Conservation (phyloP, 345 rosid species). For the Eucalyptus fibrosa region DNA sequence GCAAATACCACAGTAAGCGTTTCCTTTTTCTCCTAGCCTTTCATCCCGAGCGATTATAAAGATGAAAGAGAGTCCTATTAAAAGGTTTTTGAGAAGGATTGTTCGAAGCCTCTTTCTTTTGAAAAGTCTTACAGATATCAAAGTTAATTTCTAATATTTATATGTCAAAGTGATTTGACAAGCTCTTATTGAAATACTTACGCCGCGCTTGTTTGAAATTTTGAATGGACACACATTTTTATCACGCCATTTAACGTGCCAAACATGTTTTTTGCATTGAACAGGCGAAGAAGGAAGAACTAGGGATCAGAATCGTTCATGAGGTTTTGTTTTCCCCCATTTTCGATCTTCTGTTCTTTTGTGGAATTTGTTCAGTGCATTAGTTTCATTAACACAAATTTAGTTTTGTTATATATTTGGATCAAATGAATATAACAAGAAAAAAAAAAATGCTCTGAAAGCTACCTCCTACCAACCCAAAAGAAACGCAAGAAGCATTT, state of each 20-base stretch:
- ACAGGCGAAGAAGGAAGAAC: neutral
- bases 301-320: neutral
- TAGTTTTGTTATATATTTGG: neutral
- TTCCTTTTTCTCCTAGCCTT: neutral
- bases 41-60: neutral
- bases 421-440: neutral
- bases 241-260: neutral
- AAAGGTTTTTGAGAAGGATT: neutral
- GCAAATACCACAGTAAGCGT: neutral
- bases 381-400: neutral
- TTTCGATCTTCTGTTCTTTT: neutral
- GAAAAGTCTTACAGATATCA: neutral
- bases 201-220: neutral
- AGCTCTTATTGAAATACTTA: neutral
- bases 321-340: neutral
- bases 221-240: neutral
- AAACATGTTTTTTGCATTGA: neutral
- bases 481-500: neutral
- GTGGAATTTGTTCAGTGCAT: neutral
- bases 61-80: neutral
- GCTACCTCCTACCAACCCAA: neutral
- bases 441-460: neutral
- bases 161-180: neutral
- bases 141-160: neutral
- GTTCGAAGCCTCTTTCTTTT: neutral